Evolutionary conservation across 768 basidiomycete species (phyloP).

Genomic region (Scleroderma citrinum): DNA sequence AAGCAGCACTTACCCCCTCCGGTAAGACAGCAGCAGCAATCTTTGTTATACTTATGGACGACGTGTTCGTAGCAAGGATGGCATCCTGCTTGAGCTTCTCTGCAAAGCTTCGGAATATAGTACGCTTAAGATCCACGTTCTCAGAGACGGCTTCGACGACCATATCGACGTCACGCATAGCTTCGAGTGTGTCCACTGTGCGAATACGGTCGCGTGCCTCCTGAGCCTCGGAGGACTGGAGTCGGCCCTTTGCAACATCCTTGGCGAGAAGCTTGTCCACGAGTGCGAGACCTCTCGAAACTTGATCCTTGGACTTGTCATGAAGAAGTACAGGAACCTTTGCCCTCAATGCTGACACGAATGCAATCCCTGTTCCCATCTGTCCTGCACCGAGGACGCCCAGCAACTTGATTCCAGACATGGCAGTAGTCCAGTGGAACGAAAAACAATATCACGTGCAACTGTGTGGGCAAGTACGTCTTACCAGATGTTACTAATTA

Average conservation of each 20-base stretch:
- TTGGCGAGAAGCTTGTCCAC: constrained; percentile 83
- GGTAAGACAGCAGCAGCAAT: constrained; percentile 79
- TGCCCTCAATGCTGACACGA: constrained; percentile 80
- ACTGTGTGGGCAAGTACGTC: background rate
- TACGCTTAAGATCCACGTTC: constrained; percentile 67
- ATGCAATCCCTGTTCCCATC: constrained; percentile 91
- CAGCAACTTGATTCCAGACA: constrained; percentile 61
- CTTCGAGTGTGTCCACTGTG: constrained; percentile 54
- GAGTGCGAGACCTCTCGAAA: constrained; percentile 64
- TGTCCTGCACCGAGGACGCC: constrained; percentile 83
- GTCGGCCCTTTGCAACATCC: constrained; percentile 79
- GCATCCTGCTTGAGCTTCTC: constrained; percentile 62
- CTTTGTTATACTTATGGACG: constrained; percentile 91
- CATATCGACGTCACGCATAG: constrained; percentile 79
- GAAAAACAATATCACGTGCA: constrained; percentile 4
- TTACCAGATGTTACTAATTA: too few relatives aligned
- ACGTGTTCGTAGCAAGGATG: constrained; percentile 90
- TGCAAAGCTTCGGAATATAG: constrained; percentile 68
- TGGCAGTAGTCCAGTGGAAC: constrained; percentile 39
- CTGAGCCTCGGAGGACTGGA: constrained; percentile 63
- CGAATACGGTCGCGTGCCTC: constrained; percentile 64
- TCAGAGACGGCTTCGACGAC: constrained; percentile 94
- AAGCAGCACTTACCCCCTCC: constrained; percentile 48
- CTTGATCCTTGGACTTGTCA: constrained; percentile 71
- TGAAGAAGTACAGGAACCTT: constrained; percentile 82